Base-by-base conservation (phyloP, 2,329 filamentous ascomycete genomes). In the Talaromyces sp. region DNA sequence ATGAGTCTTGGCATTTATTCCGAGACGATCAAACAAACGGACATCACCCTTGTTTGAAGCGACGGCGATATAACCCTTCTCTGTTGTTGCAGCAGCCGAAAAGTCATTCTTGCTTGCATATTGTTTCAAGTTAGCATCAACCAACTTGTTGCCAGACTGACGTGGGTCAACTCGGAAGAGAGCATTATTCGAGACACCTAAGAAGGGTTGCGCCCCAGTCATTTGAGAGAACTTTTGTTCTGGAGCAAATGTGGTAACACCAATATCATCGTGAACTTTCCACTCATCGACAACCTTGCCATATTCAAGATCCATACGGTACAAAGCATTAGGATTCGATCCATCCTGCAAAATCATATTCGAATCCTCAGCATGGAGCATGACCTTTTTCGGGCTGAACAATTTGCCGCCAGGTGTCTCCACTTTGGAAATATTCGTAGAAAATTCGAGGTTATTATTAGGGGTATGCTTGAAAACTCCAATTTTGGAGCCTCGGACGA, bases 231-330 rank as follows among this genome's bases (percentile, higher is more conserved):
- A 99, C 85, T 99, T 99, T 84, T 86, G 61, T 9, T 97, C 93
- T 0, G 95, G 95, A 0, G 91, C 91, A 76, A 98, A 98, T 9
- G 88, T 95, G 61, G 91, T 87, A 65, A 98, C 91, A 0, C 91
- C 89, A 61, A 99, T 97, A 73, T 98, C 91, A 66, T 99, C 93
- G 72, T 99, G 93, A 14, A 99, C 85, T 70, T 96, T 96, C 95
- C 95, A 99, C 77, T 99, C 95, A 72, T 99, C 95, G 1, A 98
- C 92, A 39, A 99, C 91, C 79, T 97, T 98, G 68, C 95, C 95
- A 69, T 96, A 96, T 76, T 99, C 93, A 50, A 99, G 83, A 78
- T 99, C 95, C 95, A 99, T 98, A 52, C 91, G 91, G 75, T 93
- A 99, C 1, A 99, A 84, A 58, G 91, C 92, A 79, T 96, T 93